Evolutionary conservation across 352 stramenopile species (phyloP).

Genomic region (Albugo laibachii): DNA sequence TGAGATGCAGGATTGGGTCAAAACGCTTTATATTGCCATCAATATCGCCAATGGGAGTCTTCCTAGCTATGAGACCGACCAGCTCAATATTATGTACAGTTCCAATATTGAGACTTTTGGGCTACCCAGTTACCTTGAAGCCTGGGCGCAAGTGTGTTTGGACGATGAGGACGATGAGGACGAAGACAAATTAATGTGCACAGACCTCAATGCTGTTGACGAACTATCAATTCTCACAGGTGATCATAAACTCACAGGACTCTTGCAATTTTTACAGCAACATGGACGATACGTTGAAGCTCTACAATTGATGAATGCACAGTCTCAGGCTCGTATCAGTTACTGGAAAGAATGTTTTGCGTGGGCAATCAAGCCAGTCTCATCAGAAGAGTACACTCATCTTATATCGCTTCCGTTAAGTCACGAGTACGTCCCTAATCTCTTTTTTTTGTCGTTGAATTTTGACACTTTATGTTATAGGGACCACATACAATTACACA

Average conservation of each 20-base stretch:
- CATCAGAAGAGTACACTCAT: constrained; percentile 1
- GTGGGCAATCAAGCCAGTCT: constrained; percentile 23
- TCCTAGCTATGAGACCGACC: constrained; percentile 7
- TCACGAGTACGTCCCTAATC: constrained; percentile 20
- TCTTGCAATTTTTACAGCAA: constrained; percentile 39
- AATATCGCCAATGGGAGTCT: constrained; percentile 40
- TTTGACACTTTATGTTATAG: constrained; percentile 8
- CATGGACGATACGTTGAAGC: constrained; percentile 49
- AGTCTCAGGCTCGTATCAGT: constrained; percentile 18
- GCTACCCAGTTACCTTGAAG: constrained; percentile 28
- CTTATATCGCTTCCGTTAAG: constrained; percentile 17
- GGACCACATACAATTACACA: constrained; percentile 48
- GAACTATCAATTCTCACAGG: constrained; percentile 1
- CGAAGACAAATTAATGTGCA: constrained; percentile 4
- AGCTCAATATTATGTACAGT: constrained; percentile 11
- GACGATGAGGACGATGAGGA: constrained; percentile 11
- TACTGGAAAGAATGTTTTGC: constrained; percentile 55
- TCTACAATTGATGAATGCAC: constrained; percentile 41
- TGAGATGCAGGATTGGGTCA: constrained; percentile 30
- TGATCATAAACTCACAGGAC: constrained; percentile 3
- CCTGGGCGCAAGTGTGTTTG: constrained; percentile 8
- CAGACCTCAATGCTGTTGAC: background rate
- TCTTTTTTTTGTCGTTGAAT: background rate
- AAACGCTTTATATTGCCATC: constrained; percentile 46
- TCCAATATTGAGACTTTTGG: constrained; percentile 23